Evolutionary conservation across 768 basidiomycete species (phyloP), one percentile per base, ranked within the genome.

Genomic region (Termitomyces sp.): DNA sequence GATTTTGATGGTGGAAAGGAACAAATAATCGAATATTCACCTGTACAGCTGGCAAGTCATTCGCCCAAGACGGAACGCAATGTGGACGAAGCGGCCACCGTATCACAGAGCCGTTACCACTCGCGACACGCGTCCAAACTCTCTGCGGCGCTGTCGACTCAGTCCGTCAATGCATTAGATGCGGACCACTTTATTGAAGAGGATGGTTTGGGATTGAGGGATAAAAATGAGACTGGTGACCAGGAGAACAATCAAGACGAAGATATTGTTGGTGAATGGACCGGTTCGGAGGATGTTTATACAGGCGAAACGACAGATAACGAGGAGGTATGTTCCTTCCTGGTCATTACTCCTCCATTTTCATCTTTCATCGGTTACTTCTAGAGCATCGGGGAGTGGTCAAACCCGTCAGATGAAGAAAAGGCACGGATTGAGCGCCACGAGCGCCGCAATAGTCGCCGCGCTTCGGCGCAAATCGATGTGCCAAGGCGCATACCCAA

Each of bases 391-490:
- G 90, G 89, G 26, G 90, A 93, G 71, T 93, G 82, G 81, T 93
- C 91, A 22, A 93, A 93, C 64, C 91, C 91, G 17, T 93, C 91
- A 24, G 91, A 93, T 64, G 91, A 93, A 68, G 91, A 93, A 65
- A 80, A 86, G 28, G 90, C 87, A 3, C 81, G 90, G 21, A 84
- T 84, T 58, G 70, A 77, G 30, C 82, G 88, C 30, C 69, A 81
- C 44, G 81, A 86, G 42, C 82, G 85, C 44, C 83, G 87, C 38
- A 67, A 81, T 54, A 80, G 80, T 35, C 81, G 82, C 32, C 70
- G 71, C 60, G 68, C 64, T 58, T 71, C 70, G 11, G 77, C 73
- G 17, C 79, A 80, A 54, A 65, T 76, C 1, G 85, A 88, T 66
- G 76, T 77, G 53, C 89, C 88, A 8, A 81, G 90, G 49, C 79